These are phyloP conservation scores for Arthrinium phaeospermum DNA, from an alignment of 2,329 filamentous ascomycete species.

Conservation along the genomic window DNA sequence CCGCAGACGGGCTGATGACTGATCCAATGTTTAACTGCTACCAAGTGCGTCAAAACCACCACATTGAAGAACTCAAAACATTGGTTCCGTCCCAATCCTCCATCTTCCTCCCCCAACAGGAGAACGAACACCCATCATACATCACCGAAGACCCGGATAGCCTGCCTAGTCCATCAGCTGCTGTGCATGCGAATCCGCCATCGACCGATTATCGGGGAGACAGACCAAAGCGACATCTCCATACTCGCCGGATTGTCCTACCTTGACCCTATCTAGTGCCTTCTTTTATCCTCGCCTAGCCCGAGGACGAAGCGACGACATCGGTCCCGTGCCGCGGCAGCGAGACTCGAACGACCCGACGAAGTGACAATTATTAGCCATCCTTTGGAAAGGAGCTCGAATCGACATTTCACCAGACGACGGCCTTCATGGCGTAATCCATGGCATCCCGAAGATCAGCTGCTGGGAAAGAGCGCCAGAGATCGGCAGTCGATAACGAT, in stretches of 20 bases:
- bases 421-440: slow-evolving; percentile 67
- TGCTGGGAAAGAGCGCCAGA: slow-evolving; percentile 53
- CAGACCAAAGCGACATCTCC: neutral
- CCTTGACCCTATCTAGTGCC: neutral
- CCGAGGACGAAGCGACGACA: slow-evolving; percentile 5
- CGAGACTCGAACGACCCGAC: neutral
- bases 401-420: neutral
- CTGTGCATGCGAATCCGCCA: neutral
- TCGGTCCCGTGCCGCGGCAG: neutral
- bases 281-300: neutral
- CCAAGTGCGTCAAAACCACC: slow-evolving; percentile 22
- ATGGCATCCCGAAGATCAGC: slow-evolving; percentile 67
- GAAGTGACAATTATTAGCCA: neutral
- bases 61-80: slow-evolving; percentile 24
- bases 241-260: slow-evolving; percentile 6
- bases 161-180: neutral
- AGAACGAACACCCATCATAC: neutral
- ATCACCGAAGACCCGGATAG: neutral
- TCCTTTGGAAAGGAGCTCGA: neutral
- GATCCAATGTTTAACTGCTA: slow-evolving; percentile 13
- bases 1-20: slow-evolving; percentile 15
- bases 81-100: slow-evolving; percentile 17
- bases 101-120: slow-evolving; percentile 2
- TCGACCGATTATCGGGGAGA: neutral
- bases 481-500: slow-evolving; percentile 62